phyloP scores from a whole-genome alignment of 371 early-diverging fungal genomes.

The Mucor indicus region DNA sequence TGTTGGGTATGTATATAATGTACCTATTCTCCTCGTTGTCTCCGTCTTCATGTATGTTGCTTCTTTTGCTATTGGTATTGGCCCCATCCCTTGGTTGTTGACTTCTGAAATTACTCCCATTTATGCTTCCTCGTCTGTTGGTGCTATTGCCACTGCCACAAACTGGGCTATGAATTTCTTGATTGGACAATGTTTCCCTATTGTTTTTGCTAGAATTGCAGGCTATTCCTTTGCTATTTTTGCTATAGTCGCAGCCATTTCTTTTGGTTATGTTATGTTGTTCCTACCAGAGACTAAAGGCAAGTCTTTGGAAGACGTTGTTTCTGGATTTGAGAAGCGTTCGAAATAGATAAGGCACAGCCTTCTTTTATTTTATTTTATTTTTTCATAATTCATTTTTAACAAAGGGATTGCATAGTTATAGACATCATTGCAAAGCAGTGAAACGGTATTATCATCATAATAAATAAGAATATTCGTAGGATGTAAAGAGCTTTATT shows the following conservation, averaged over 20 bases:
- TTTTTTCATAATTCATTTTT: no score
- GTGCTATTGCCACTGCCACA: constrained; percentile 43
- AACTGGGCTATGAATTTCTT: constrained; percentile 55
- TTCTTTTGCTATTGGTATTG: constrained; percentile 77
- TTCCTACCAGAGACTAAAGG: constrained; percentile 54
- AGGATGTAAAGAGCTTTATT: no score
- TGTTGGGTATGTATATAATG: constrained; percentile 41
- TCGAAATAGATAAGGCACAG: no score
- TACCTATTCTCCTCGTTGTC: constrained; percentile 52
- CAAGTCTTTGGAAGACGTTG: constrained; percentile 49
- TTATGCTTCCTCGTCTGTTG: constrained; percentile 48
- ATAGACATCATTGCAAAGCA: no score
- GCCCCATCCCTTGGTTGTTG: constrained; percentile 75
- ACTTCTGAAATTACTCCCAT: constrained; percentile 65
- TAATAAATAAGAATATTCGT: no score
- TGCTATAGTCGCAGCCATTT: constrained; percentile 12
- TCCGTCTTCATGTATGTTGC: constrained; percentile 70
- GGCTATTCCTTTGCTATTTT: constrained; percentile 67
- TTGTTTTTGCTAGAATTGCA: constrained; percentile 50
- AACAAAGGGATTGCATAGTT: no score
- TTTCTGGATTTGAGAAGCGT: background rate
- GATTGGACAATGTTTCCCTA: constrained; percentile 56
- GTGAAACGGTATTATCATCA: no score
- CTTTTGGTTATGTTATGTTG: constrained; percentile 23
- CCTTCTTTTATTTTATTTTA: no score